Evolutionary conservation across 345 rosid species (phyloP).

Genomic region (Isatis tinctoria): DNA sequence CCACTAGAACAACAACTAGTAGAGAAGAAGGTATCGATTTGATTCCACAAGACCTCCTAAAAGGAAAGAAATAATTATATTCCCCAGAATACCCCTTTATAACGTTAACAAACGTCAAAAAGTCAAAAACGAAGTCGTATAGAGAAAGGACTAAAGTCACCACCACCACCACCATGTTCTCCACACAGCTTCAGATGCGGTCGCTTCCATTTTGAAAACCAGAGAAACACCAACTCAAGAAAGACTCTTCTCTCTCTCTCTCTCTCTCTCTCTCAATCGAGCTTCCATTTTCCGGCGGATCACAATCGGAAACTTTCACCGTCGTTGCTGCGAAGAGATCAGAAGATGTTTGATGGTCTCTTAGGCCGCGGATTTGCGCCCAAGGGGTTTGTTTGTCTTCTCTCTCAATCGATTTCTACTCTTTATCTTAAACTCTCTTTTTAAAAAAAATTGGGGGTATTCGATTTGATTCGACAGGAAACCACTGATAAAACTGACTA

Average conservation of each 20-base stretch:
- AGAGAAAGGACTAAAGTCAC: neutral
- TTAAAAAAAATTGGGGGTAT: too few relatives aligned
- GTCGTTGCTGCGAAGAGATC: constrained; percentile 10
- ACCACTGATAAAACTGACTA: constrained; percentile 67
- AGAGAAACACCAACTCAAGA: neutral
- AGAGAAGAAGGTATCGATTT: constrained; percentile 17
- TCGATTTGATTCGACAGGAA: constrained; percentile 44
- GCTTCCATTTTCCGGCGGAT: neutral
- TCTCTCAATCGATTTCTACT: neutral
- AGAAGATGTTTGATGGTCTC: constrained; percentile 79
- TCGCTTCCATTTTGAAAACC: neutral
- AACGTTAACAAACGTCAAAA: constrained; percentile 22
- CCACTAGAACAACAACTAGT: constrained; percentile 2
- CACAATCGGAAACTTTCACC: neutral
- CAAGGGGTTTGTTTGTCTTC: constrained; percentile 51
- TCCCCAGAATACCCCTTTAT: constrained; percentile 10
- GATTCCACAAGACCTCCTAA: constrained; percentile 12
- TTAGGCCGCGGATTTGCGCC: constrained; percentile 76
- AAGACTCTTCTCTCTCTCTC: neutral
- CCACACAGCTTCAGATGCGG: constrained; percentile 12
- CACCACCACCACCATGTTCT: constrained; percentile 10
- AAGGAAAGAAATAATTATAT: neutral
- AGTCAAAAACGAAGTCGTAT: constrained; percentile 22
- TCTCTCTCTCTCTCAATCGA: neutral
- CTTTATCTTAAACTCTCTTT: too few relatives aligned